These are phyloP conservation scores for Globisporangium cederbergense DNA, from an alignment of 352 stramenopile genomes.

Conservation along the genomic window DNA sequence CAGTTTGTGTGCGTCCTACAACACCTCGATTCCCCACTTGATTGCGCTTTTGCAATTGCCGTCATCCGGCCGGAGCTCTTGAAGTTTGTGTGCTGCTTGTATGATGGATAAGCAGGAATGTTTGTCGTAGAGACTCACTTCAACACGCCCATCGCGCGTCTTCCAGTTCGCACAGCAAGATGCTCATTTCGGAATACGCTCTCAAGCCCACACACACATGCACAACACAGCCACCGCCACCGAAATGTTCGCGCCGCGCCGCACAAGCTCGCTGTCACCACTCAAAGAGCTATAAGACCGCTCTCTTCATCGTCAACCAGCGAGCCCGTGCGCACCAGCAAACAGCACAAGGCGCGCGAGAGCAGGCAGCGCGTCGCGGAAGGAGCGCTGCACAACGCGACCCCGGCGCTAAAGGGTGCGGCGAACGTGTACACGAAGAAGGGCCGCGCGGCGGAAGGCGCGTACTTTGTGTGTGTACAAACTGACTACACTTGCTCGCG, in stretches of 20 bases:
- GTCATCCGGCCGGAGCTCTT: not conserved
- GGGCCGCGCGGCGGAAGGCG: not conserved
- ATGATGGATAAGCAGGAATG: not conserved
- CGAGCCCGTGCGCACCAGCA: not conserved
- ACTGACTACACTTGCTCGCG: not conserved
- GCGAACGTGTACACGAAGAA: conserved; percentile 7
- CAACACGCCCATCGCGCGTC: too few species aligned
- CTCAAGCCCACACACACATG: not conserved
- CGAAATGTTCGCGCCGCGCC: not conserved
- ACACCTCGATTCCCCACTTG: too few species aligned
- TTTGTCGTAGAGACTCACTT: not conserved
- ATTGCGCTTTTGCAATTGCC: not conserved
- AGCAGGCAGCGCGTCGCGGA: conserved; percentile 4
- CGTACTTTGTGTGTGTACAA: conserved; percentile 3
- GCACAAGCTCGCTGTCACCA: not conserved
- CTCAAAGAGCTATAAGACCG: not conserved
- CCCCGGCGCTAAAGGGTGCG: not conserved
- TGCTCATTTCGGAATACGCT: not conserved
- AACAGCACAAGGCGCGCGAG: not conserved
- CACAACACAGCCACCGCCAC: not conserved
- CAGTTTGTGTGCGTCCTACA: too few species aligned
- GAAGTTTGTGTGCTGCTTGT: not conserved
- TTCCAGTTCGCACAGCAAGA: not conserved
- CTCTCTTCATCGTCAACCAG: not conserved
- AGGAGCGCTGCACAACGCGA: not conserved